Evolutionary conservation across 306 rosid genomes (phyloP).

Genomic region (Aeschynomene evenia): DNA sequence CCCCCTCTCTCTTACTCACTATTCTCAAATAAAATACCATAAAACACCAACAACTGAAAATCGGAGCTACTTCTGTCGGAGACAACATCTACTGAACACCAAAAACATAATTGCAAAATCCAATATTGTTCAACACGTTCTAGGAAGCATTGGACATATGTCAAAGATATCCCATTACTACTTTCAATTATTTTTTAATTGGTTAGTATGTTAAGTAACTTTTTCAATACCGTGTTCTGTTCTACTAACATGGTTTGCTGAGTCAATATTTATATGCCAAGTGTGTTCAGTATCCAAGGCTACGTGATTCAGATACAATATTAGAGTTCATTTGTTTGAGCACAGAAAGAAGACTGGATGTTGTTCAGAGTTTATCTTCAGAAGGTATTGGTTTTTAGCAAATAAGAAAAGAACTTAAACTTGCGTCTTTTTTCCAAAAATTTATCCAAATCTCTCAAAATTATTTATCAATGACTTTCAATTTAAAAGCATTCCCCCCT

Average conservation of each 20-base stretch:
- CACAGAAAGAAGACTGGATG: background rate
- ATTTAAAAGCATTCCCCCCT: too few relatives aligned
- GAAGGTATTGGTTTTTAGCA: background rate
- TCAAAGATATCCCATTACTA: background rate
- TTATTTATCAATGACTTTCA: background rate
- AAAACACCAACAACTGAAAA: background rate
- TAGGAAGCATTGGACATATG: background rate
- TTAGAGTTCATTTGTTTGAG: background rate
- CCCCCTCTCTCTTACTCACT: background rate
- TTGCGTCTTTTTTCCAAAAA: background rate
- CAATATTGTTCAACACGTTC: constrained; percentile 7
- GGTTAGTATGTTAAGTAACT: background rate
- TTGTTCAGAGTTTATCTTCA: background rate
- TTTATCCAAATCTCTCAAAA: background rate
- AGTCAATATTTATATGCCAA: background rate
- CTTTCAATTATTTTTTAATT: background rate
- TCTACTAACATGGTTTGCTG: background rate
- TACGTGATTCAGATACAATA: background rate
- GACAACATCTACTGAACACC: background rate
- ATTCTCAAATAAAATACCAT: background rate
- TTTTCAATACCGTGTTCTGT: background rate
- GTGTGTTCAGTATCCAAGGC: constrained; percentile 6
- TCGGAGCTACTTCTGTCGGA: background rate
- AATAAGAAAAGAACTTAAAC: background rate
- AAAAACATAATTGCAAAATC: background rate